A percentile compares a stretch with the other conserved stretches of the same genome.
phyloP scores from a whole-genome alignment of 306 rosid genomes.

The Inga leiocalycina region DNA sequence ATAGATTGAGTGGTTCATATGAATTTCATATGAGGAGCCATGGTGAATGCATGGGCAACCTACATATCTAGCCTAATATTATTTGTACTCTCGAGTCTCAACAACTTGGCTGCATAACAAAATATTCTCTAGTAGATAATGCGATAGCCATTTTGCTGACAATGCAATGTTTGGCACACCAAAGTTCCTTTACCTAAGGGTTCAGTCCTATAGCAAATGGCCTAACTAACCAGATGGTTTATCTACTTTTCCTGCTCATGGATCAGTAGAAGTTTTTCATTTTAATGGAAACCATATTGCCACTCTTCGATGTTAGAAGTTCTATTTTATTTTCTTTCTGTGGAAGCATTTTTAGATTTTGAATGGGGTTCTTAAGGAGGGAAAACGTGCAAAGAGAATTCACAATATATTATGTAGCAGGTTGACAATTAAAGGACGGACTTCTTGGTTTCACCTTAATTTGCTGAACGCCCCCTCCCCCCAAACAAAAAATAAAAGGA shows the following conservation, averaged over 20 bases:
- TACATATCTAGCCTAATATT: neutral
- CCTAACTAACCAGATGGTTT: neutral
- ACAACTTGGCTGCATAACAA: neutral
- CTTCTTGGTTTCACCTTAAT: neutral
- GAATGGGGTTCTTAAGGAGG: too few relatives aligned
- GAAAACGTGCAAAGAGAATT: neutral
- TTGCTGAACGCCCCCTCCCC: neutral
- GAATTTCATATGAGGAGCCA: neutral
- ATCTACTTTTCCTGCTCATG: neutral
- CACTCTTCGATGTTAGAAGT: neutral
- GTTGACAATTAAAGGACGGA: neutral
- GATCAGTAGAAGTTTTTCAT: neutral
- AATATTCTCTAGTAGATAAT: neutral
- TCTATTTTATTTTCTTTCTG: too few relatives aligned
- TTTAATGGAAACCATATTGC: neutral
- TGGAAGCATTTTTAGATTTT: too few relatives aligned
- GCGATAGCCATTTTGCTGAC: neutral
- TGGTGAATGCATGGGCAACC: neutral
- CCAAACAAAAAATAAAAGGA: neutral
- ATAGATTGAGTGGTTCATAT: neutral
- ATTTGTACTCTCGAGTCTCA: neutral
- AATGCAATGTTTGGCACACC: neutral
- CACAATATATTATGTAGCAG: neutral
- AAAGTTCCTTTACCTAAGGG: neutral
- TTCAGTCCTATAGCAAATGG: neutral